Base-by-base conservation (phyloP, 108 stramenopile species). In the Phaeodactylum tricornutum region DNA sequence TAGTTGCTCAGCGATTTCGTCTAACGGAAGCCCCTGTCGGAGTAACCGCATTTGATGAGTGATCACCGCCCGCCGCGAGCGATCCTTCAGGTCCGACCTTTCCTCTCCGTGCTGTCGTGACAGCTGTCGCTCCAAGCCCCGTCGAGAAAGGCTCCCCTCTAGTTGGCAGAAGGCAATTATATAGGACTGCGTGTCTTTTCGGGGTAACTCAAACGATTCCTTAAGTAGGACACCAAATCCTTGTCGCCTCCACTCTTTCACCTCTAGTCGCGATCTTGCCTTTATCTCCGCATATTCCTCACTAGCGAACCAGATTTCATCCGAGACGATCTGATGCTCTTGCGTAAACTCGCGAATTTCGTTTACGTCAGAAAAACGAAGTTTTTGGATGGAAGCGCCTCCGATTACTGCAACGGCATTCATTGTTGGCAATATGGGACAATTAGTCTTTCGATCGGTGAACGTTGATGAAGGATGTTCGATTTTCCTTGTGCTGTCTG, bases 111-210 rank as follows among this genome's bases (percentile, higher is more conserved):
- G 50, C 12, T 33, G 50, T 14, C 27, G 22, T 5, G 50, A 52
- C 21, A 36, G 11, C 11, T 38, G 50, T 37, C 50, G 29, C 14
- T 52, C 50, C 8, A 52, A 22, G 17, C 50, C 50, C n/a, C 50
- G 29, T 9, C 50, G 36, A 15, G 25, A 37, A 12, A 38, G 36
- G n/a, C 21, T 26, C 24, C 27, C 50, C 38, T 52, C 50, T 22
- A 52, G 21, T 14, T 52, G 50, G n/a, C 34, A 36, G 38, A 52
- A 52, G n/a, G 50, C 50, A 14, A 38, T 52, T 14, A 52, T 14
- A 12, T 38, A 21, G 9, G 24, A 20, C 22, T 52, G 50, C 19
- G 35, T 37, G 16, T 52, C 50, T n/a, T 22, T 14, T 17, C 16
- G 8, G 2, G 34, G 33, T 3, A 23, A 4, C 34, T 52, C 34